Base-by-base conservation (phyloP, 108 stramenopile genomes). In the Ochromonas danica region DNA sequence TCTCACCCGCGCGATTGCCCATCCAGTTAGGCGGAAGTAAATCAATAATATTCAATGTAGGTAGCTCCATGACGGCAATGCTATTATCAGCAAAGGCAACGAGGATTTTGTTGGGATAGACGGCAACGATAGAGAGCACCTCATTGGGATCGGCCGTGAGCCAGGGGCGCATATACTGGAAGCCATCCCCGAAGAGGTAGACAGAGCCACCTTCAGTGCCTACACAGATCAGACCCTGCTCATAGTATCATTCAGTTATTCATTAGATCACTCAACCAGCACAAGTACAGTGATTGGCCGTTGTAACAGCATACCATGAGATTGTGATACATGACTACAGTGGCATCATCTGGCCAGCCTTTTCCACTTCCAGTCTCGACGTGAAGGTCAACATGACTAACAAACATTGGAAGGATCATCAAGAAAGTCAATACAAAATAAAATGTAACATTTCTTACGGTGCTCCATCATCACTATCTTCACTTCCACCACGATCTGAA, bases 61-160 rank as follows among this genome's bases (percentile, higher is more conserved):
- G 63, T 31, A 67, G 35, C 17, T 22, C 17, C 63, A 67, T 67
- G 63, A 36, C 63, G 10, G 25, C 63, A 14, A 67, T 33, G 31
- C 63, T 67, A 67, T 67, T 67, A 33, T 67, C 31, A 10, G 14
- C 63, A 67, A 67, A 67, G 6, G 25, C 63, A 14, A 36, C 35
- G 14, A 67, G 25, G 3, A 67, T 67, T 33, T 33, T 22, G 31
- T 67, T 33, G 17, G 63, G 63, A 25, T 35, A 33, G 3, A 67
- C 14, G 6, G 63, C 14, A 31, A 67, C 30, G 17, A 67, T 67
- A 36, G 30, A 6, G 17, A 67, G 14, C 6, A 67, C 63, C 6
- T 22, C 30, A 67, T 67, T 67, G 17, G 63, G 63, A 67, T 67
- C 63, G 6, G 3, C 63, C 63, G 63, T 67, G 30, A 67, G 63